These are phyloP conservation scores for Candida mesenterica DNA, from an alignment of 1,139 yeast species.

Conservation along the genomic window DNA sequence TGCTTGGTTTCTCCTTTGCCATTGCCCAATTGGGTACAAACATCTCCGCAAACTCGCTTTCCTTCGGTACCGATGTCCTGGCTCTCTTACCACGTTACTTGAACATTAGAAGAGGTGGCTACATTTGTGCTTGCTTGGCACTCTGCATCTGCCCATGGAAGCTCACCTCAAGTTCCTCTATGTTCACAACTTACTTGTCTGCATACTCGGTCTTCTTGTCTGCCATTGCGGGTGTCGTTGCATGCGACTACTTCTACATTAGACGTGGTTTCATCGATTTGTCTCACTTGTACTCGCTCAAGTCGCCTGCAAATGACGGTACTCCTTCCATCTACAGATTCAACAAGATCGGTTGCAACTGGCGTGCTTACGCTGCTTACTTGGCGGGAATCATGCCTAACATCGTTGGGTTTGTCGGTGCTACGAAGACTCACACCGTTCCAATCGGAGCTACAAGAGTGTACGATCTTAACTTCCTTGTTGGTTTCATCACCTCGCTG, in stretches of 20 bases:
- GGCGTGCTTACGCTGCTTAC: constrained; percentile 78
- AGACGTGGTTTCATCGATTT: constrained; percentile 70
- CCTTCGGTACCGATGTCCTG: constrained; percentile 90
- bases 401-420: constrained; percentile 87
- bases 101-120: constrained; percentile 68
- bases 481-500: constrained; percentile 65
- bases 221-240: constrained; percentile 81
- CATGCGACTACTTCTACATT: constrained; percentile 73
- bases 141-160: constrained; percentile 89
- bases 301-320: constrained; percentile 32
- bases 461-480: constrained; percentile 70
- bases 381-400: constrained; percentile 76
- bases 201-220: constrained; percentile 87
- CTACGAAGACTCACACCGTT: constrained; percentile 60
- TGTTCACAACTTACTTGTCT: constrained; percentile 78
- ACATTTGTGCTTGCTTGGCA: constrained; percentile 75
- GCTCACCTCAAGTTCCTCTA: constrained; percentile 66
- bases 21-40: constrained; percentile 91
- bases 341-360: constrained; percentile 62
- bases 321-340: constrained; percentile 52
- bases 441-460: constrained; percentile 77
- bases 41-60: constrained; percentile 82
- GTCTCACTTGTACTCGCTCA: constrained; percentile 56
- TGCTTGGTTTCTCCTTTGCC: constrained; percentile 74
- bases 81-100: constrained; percentile 77